These are phyloP conservation scores for Globisporangium lucens DNA, from an alignment of 352 stramenopile species.

Conservation along the genomic window DNA sequence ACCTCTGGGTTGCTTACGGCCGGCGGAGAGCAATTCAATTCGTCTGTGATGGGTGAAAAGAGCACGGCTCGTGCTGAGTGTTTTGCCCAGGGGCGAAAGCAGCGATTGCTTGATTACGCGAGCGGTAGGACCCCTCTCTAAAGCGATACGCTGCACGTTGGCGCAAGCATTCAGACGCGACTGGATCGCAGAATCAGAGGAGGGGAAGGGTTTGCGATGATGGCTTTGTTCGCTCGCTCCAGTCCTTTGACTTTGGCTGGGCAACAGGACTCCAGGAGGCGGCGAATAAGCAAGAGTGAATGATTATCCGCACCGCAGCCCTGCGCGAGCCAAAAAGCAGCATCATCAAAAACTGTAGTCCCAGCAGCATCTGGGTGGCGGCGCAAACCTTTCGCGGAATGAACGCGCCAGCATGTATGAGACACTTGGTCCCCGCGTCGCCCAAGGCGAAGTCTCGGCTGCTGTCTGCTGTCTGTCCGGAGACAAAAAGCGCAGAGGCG, in stretches of 20 bases:
- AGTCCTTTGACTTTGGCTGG: neutral
- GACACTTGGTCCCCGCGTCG: constrained; percentile 1
- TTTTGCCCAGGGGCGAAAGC: constrained; percentile 1
- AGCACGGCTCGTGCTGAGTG: constrained; percentile 1
- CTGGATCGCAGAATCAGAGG: constrained; percentile 7
- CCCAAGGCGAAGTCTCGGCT: neutral
- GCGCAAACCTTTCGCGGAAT: neutral
- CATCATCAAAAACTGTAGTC: constrained; percentile 1
- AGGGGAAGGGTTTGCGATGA: constrained; percentile 5
- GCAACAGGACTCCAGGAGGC: too few relatives aligned
- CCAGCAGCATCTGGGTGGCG: neutral
- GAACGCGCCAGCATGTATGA: neutral
- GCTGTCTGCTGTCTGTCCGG: neutral
- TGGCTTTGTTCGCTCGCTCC: neutral
- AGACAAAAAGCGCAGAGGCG: neutral
- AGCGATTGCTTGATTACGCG: constrained; percentile 3
- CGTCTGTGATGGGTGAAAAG: constrained; percentile 18
- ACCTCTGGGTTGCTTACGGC: neutral
- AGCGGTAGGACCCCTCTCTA: constrained; percentile 4
- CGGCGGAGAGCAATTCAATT: neutral
- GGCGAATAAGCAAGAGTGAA: neutral
- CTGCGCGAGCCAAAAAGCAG: neutral
- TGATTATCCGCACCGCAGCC: neutral
- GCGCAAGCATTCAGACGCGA: constrained; percentile 13
- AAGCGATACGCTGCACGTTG: neutral